Percentiles rank a stretch among this genome's conserved stretches.
These are phyloP conservation scores for Colletotrichum eleusines DNA, from an alignment of 2,329 filamentous ascomycete genomes.

Conservation along the genomic window DNA sequence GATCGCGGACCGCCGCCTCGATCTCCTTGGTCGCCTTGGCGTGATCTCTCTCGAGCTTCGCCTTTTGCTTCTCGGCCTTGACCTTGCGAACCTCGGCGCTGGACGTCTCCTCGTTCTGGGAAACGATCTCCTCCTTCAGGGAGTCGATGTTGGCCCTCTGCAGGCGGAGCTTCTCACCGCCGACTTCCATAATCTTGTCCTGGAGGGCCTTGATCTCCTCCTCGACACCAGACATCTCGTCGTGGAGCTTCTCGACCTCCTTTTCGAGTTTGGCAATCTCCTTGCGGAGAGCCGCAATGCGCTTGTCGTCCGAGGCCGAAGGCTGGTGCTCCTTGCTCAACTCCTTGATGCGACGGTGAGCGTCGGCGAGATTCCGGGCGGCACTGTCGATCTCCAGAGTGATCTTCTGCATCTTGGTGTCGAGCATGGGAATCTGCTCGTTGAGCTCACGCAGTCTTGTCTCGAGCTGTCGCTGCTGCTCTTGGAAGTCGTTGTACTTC, in stretches of 20 bases:
- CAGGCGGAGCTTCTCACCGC: conserved; percentile 89
- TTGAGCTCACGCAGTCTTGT: conserved; percentile 77
- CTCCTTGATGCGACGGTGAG: conserved; percentile 87
- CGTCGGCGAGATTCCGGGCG: conserved; percentile 85
- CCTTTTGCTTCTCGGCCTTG: conserved; percentile 93
- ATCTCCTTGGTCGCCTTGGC: conserved; percentile 85
- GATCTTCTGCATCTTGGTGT: conserved; percentile 93
- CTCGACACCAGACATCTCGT: conserved; percentile 90
- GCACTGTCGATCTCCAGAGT: conserved; percentile 89
- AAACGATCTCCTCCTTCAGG: conserved; percentile 86
- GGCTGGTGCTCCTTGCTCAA: conserved; percentile 84
- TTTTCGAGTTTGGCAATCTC: conserved; percentile 80
- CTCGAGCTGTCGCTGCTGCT: conserved; percentile 85
- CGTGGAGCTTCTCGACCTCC: conserved; percentile 83
- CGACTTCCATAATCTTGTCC: conserved; percentile 98
- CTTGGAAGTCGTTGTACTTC: conserved; percentile 86
- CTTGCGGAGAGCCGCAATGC: conserved; percentile 79
- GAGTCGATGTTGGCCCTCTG: conserved; percentile 93
- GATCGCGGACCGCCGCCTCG: conserved; percentile 76
- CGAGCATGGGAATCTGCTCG: conserved; percentile 83
- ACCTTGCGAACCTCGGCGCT: conserved; percentile 87
- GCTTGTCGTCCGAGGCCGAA: conserved; percentile 82
- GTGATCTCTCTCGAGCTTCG: conserved; percentile 87
- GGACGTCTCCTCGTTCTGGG: conserved; percentile 84
- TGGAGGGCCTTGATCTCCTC: conserved; percentile 93